These are phyloP conservation scores for Teunomyces funiuensis DNA, from an alignment of 805 yeast species.

Conservation along the genomic window DNA sequence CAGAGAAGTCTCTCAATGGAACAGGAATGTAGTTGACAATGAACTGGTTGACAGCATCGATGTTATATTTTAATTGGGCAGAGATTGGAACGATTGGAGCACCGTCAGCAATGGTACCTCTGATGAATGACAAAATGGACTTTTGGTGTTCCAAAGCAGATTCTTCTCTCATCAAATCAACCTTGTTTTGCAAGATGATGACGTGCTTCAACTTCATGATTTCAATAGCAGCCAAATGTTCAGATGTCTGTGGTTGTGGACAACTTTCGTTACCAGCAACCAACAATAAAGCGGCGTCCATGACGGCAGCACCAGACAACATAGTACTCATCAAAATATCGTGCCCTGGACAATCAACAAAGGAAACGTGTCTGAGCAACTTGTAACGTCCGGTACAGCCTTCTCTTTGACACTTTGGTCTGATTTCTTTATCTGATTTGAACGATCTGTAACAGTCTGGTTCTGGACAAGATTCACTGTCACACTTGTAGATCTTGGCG, in stretches of 20 bases:
- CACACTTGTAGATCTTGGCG: constrained; percentile 95
- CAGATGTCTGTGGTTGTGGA: constrained; percentile 99
- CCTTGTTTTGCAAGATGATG: constrained; percentile 94
- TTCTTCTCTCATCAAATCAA: constrained; percentile 97
- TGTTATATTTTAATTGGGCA: constrained; percentile 97
- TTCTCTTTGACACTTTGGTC: constrained; percentile 85
- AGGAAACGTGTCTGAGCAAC: constrained; percentile 93
- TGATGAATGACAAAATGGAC: constrained; percentile 85
- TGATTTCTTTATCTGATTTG: constrained; percentile 91
- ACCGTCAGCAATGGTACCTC: constrained; percentile 98
- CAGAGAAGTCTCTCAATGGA: constrained; percentile 91
- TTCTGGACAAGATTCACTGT: constrained; percentile 79
- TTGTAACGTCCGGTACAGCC: constrained; percentile 89
- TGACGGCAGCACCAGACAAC: constrained; percentile 99
- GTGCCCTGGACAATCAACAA: constrained; percentile 99
- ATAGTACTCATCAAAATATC: constrained; percentile 99
- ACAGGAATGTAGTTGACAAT: constrained; percentile 95
- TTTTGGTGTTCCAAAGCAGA: constrained; percentile 94
- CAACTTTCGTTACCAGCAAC: constrained; percentile 99
- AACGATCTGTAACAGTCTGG: constrained; percentile 95
- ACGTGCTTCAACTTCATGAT: constrained; percentile 98
- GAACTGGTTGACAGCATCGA: constrained; percentile 96
- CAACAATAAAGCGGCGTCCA: constrained; percentile 97
- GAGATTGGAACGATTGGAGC: constrained; percentile 99
- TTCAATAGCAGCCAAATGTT: constrained; percentile 98